Evolutionary conservation across 306 rosid species (phyloP).

Genomic region (Spatholobus suberectus): DNA sequence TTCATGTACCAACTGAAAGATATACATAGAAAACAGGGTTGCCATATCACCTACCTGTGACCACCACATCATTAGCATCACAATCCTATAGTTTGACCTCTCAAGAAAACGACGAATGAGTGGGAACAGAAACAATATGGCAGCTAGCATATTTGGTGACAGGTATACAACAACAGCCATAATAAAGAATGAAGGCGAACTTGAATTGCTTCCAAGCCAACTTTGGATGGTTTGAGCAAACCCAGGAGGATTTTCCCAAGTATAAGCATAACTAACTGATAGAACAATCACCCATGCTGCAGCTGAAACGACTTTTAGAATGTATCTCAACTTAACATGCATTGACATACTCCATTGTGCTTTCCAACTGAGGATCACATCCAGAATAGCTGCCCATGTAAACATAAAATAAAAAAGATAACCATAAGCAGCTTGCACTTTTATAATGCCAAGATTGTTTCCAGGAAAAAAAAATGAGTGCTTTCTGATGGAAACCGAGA

Average conservation of each 20-base stretch:
- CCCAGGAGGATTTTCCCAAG: constrained; percentile 93
- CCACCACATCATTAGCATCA: constrained; percentile 99
- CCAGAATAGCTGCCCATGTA: constrained; percentile 80
- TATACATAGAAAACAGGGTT: constrained; percentile 10
- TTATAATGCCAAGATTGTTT: constrained; percentile 1
- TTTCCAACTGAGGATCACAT: constrained; percentile 96
- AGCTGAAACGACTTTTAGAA: constrained; percentile 86
- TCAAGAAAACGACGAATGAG: constrained; percentile 91
- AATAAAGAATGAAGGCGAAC: constrained; percentile 78
- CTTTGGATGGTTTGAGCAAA: constrained; percentile 94
- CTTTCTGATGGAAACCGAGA: too few relatives aligned
- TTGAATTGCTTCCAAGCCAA: constrained; percentile 80
- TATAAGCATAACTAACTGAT: constrained; percentile 88
- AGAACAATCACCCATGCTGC: constrained; percentile 94
- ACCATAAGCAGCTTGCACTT: constrained; percentile 32
- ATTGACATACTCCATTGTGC: constrained; percentile 81
- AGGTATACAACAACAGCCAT: constrained; percentile 88
- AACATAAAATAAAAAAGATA: constrained; percentile 7
- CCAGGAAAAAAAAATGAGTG: not conserved
- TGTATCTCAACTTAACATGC: constrained; percentile 85
- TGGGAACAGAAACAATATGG: constrained; percentile 79
- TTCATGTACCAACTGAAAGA: constrained; percentile 6
- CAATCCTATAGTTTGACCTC: constrained; percentile 86
- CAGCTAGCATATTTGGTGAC: constrained; percentile 92
- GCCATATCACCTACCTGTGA: constrained; percentile 71